Evolutionary conservation across 345 rosid genomes (phyloP).

Genomic region (Populus tremula): DNA sequence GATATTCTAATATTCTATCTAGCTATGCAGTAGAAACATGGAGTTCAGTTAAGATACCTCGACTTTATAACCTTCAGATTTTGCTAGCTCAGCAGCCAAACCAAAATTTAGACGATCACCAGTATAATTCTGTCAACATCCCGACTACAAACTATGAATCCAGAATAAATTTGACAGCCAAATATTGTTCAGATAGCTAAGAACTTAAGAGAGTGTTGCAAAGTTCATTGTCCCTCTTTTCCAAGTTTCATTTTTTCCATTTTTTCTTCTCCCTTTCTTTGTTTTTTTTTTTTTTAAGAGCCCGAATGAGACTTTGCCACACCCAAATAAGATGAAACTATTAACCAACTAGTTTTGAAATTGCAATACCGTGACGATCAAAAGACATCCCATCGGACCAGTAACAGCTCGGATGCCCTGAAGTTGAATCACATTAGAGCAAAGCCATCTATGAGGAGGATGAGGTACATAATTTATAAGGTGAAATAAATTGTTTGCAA

Average conservation of each 20-base stretch:
- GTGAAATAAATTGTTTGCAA: neutral
- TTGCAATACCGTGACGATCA: conserved; percentile 74
- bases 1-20: neutral
- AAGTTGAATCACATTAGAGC: conserved; percentile 20
- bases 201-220: neutral
- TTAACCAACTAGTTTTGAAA: conserved; percentile 6
- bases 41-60: conserved; percentile 50
- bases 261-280: neutral
- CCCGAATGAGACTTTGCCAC: neutral
- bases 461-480: neutral
- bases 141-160: conserved; percentile 24
- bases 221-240: neutral
- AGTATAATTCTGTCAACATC: conserved; percentile 72
- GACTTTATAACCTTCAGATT: conserved; percentile 91
- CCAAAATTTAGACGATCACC: conserved; percentile 98
- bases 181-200: neutral
- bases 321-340: neutral
- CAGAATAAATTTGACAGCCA: conserved; percentile 3
- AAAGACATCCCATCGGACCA: conserved; percentile 92
- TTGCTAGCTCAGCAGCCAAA: conserved; percentile 98
- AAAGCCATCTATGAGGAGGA: conserved; percentile 8
- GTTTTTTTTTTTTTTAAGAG: neutral
- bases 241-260: neutral
- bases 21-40: neutral
- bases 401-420: conserved; percentile 98